Conservation (phyloP, 441 rosid genomes). For the Croton laevigatus region DNA sequence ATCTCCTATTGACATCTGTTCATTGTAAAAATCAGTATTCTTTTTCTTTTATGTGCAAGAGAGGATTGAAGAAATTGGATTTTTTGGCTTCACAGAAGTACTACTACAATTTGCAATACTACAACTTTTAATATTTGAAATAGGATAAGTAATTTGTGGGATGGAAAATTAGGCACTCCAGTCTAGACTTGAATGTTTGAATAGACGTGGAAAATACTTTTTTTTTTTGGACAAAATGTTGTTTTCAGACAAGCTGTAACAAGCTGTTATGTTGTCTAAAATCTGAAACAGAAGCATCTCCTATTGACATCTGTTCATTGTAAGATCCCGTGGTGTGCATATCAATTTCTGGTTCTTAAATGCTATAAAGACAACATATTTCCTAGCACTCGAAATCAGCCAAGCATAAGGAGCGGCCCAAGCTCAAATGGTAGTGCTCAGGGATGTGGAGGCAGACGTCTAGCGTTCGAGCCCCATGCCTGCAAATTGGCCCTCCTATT, state of each 20-base stretch:
- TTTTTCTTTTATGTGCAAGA: no score
- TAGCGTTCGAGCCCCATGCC: no score
- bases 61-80: neutral
- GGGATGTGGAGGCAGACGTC: no score
- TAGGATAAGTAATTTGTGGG: no score
- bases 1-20: neutral
- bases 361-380: no score
- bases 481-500: no score
- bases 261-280: slow-evolving; percentile 9
- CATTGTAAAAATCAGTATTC: no score
- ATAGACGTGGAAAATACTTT: neutral
- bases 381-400: slow-evolving; percentile 31
- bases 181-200: neutral
- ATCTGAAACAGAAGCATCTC: neutral
- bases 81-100: neutral
- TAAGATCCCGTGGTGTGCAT: neutral
- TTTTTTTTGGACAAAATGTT: neutral
- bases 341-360: neutral
- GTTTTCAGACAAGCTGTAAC: slow-evolving; percentile 22
- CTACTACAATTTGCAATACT: no score
- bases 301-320: neutral
- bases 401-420: no score
- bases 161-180: no score
- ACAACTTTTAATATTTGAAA: no score
- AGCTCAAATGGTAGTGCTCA: no score